Evolutionary conservation across 495 filamentous ascomycete species (phyloP).

Genomic region (Neurospora intermedia): DNA sequence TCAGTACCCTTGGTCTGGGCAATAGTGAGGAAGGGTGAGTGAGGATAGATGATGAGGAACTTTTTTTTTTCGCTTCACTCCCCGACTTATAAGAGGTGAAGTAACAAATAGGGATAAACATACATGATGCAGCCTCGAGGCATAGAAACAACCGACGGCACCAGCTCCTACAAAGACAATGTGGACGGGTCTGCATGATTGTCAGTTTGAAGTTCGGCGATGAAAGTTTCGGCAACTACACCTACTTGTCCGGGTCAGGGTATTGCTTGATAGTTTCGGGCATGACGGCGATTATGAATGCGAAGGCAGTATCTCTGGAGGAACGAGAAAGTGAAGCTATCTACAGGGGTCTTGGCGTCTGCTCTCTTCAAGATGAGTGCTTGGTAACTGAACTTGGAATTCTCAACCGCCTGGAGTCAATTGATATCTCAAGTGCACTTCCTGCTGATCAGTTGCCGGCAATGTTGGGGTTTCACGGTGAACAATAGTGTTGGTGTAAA

Average conservation of each 20-base stretch:
- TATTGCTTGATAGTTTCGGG: constrained; percentile 9
- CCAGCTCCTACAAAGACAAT: constrained; percentile 48
- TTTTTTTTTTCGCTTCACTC: background rate
- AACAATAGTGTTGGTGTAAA: background rate
- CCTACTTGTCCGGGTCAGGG: constrained; percentile 16
- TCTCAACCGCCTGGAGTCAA: background rate
- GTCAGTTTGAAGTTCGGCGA: constrained; percentile 1
- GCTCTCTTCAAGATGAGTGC: background rate
- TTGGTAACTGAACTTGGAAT: fast-evolving
- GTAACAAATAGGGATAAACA: constrained; percentile 3
- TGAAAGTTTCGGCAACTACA: background rate
- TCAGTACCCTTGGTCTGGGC: background rate
- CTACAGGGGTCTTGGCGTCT: background rate
- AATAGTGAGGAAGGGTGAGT: background rate
- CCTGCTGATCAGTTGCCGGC: background rate
- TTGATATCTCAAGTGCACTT: background rate
- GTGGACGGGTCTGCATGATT: constrained; percentile 28
- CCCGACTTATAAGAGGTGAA: background rate
- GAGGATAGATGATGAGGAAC: background rate
- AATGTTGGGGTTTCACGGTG: background rate
- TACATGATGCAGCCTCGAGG: constrained; percentile 42
- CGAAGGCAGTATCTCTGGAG: background rate
- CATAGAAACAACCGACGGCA: constrained; percentile 50
- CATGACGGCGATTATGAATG: constrained; percentile 6
- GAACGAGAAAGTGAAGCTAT: background rate